Conservation (phyloP, 768 basidiomycete species). For the Tubosaeta sp. region DNA sequence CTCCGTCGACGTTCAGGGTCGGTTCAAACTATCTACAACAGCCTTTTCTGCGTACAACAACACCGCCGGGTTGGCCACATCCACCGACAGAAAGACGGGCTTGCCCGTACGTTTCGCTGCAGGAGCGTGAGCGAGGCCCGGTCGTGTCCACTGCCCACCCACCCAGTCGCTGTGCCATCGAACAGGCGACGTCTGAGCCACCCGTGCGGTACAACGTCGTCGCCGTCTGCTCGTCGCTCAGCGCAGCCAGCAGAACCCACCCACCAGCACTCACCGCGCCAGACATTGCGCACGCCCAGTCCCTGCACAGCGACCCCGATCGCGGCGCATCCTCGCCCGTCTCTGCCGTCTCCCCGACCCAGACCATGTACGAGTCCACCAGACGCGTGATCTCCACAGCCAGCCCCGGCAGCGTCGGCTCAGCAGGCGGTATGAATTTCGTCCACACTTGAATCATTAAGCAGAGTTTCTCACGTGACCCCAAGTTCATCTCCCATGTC, state of each 20-base stretch:
- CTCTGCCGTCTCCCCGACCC: conserved; percentile 55
- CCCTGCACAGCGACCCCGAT: conserved; percentile 57
- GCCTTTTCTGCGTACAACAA: conserved; percentile 59
- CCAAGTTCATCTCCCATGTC: conserved; percentile 2
- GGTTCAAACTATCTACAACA: conserved; percentile 39
- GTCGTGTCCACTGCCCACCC: conserved; percentile 22
- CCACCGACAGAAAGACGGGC: conserved; percentile 72
- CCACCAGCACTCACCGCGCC: conserved; percentile 18
- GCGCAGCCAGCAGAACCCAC: background rate
- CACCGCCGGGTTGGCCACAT: conserved; percentile 47
- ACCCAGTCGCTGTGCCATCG: conserved; percentile 83
- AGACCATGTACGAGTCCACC: conserved; percentile 76
- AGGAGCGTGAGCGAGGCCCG: background rate
- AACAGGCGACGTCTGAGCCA: conserved; percentile 56
- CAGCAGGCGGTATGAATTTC: conserved; percentile 45
- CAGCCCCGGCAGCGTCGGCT: conserved; percentile 51
- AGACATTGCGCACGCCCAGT: conserved; percentile 87
- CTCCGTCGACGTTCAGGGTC: conserved; percentile 29
- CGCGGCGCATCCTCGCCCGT: conserved; percentile 45
- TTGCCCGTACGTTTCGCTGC: conserved; percentile 61
- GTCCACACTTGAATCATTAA: conserved; percentile 42
- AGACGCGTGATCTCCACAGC: conserved; percentile 64
- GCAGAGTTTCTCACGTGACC: conserved; percentile 19
- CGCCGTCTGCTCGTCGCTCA: conserved; percentile 33
- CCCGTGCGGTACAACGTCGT: conserved; percentile 64